Evolutionary conservation across 2,329 filamentous ascomycete genomes (phyloP), one percentile per base, ranked within the genome.

Genomic region (Neofusicoccum kwambonambiense): DNA sequence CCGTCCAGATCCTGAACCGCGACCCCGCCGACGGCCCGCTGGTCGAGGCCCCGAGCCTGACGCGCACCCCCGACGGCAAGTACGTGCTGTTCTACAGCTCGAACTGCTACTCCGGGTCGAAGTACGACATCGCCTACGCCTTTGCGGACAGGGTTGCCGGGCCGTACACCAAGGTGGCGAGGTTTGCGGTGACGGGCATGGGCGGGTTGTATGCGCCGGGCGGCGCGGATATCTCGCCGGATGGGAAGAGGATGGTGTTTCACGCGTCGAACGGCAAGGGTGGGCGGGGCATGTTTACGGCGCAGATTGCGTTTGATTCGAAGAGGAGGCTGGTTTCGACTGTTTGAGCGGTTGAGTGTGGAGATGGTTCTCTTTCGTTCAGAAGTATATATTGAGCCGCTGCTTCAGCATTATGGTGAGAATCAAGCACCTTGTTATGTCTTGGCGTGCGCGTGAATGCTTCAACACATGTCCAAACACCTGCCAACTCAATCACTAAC

Each of bases 51-150:
- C 88, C 88, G 0, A 81, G 80, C 63, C 69, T 89, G 19, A 75
- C 86, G 8, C 73, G 73, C n/a, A 76, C 77, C 3, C 69, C 68
- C 0, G 79, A 80, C n/a, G 83, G 83, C 3, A 77, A 79, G 12
- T 89, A 89, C 70, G 80, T 87, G 54, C 76, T 90, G 49, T 88
- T 89, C 72, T 90, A 84, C 75, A 87, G 84, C 70, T 84, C 83
- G 47, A 83, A 87, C 64, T 88, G 86, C 74, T 89, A 80, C 73
- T 80, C 80, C 1, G 79, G 82, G 22, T 72, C 81, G 3, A 71
- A 71, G 39, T 89, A 89, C 73, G 83, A 88, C 69, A 79, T 87
- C 17, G 82, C 83, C 61, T 89, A 86, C 70, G 87, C 87, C 2
- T 84, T 83, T 9, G 77, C 82, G 47, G 57, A 62, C 17, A 65